These are phyloP conservation scores for Fraxinus xanthoxyloides DNA, from an alignment of 305 asterid genomes.

Conservation along the genomic window DNA sequence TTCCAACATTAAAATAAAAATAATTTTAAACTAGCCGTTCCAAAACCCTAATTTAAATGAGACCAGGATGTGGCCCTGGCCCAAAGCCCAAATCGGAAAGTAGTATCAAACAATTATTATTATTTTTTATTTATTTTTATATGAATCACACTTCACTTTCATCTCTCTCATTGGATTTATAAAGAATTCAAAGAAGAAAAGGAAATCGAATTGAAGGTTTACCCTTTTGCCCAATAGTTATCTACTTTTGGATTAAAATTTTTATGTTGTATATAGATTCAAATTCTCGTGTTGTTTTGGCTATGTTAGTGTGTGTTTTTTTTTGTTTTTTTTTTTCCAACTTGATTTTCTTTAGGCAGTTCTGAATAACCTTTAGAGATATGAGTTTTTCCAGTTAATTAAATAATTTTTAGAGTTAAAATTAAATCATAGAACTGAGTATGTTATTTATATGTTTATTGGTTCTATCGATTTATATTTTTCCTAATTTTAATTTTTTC, in stretches of 20 bases:
- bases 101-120: neutral
- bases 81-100: neutral
- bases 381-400: neutral
- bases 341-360: neutral
- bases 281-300: neutral
- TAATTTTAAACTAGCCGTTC: neutral
- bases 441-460: neutral
- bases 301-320: no score
- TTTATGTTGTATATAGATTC: neutral
- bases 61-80: neutral
- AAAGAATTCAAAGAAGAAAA: slow-evolving; percentile 4
- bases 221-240: neutral
- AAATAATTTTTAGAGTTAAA: neutral
- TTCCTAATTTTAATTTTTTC: neutral
- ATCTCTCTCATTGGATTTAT: neutral
- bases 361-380: neutral
- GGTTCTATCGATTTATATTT: slow-evolving; percentile 1
- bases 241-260: neutral
- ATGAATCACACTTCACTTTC: neutral
- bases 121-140: no score
- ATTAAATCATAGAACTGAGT: neutral
- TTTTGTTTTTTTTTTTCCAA: neutral
- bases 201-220: neutral
- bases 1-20: no score
- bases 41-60: neutral